Percentiles rank a stretch among this genome's conserved stretches.
Evolutionary conservation across 768 basidiomycete genomes (phyloP).

Genomic region (Lactarius hatsudake): DNA sequence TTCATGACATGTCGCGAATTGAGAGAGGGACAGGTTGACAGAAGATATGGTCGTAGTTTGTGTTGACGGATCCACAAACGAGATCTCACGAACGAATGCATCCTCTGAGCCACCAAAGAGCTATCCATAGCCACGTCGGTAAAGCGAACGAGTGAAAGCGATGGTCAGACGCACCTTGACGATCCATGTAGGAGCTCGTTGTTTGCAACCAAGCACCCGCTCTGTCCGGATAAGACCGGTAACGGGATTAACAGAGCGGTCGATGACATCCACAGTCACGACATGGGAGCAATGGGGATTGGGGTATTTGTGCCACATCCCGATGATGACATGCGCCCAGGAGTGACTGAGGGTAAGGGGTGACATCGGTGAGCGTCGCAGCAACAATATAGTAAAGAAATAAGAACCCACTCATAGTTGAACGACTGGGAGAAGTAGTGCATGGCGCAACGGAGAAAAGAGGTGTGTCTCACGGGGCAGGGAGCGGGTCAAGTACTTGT

Average conservation of each 20-base stretch:
- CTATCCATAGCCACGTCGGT: slow-evolving; percentile 38
- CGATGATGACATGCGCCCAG: slow-evolving; percentile 88
- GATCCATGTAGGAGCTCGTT: slow-evolving; percentile 89
- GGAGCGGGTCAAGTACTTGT: slow-evolving; percentile 4
- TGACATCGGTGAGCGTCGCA: slow-evolving; percentile 21
- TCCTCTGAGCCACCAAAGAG: slow-evolving; percentile 91
- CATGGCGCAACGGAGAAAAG: slow-evolving; percentile 42
- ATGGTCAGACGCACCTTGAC: slow-evolving; percentile 63
- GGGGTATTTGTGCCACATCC: slow-evolving; percentile 96
- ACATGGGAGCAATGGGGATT: slow-evolving; percentile 91
- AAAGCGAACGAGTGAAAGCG: slow-evolving; percentile 1
- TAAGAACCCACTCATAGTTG: slow-evolving; percentile 73
- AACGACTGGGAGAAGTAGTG: slow-evolving; percentile 86
- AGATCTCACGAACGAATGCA: slow-evolving; percentile 92
- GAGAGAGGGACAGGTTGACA: slow-evolving; percentile 91
- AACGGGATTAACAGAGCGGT: slow-evolving; percentile 75
- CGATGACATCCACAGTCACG: slow-evolving; percentile 81
- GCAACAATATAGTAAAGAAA: slow-evolving; percentile 12
- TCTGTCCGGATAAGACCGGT: slow-evolving; percentile 93
- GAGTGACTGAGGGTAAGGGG: slow-evolving; percentile 57
- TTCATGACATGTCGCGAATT: slow-evolving; percentile 91
- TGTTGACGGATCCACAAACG: slow-evolving; percentile 82
- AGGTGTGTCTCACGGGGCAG: background rate
- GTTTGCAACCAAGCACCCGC: slow-evolving; percentile 85
- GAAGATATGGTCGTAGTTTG: slow-evolving; percentile 84